Base-by-base conservation (phyloP, 345 rosid species). In the Erucastrum elatum region DNA sequence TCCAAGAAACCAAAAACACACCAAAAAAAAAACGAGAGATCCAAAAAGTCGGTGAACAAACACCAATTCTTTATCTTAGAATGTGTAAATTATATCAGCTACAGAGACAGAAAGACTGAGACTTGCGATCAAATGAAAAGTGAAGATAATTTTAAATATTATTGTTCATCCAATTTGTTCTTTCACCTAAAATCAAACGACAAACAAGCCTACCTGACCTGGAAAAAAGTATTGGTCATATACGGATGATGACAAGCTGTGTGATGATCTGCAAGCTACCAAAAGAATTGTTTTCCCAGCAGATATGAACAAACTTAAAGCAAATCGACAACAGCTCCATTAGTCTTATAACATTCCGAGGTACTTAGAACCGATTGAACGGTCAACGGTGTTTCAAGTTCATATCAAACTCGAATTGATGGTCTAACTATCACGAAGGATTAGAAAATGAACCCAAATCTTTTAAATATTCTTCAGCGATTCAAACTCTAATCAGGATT, bases 221-320 rank as follows among this genome's bases (percentile, higher is more conserved):
- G 49, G 49, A 34, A 34, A 34, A 6, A 34, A 5, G 7, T 5
- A 34, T 34, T 34, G 6, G 37, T 2, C 49, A 41, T 41, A 10
- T 41, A 41, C 49, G 65, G 17, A 61, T 29, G 65, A 29, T 12
- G 39, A 8, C 26, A 34, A 8, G 37, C 46, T 33, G 26, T 21
- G 21, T 15, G 2, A 64, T 8, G 27, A 64, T 64, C 46, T 34
- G 46, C 27, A 1, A 34, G 4, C 25, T 12, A 64, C 46, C 46
- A 16, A 9, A 33, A 7, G 13, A 15, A 41, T 13, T 60, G 21
- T 3, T 31, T 21, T 12, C 35, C 41, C 7, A 58, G 25, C 56
- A 72, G 27, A 37, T 37, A 25, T 58, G 75, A 72, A 72, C 68
- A 13, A 21, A 51, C 56, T 51, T 5, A 51, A 51, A 51, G 17